A percentile compares a stretch with the other conserved stretches of the same genome.
phyloP scores from a whole-genome alignment of 169 alveolate species.

The Ichthyophthirius multifiliis region DNA sequence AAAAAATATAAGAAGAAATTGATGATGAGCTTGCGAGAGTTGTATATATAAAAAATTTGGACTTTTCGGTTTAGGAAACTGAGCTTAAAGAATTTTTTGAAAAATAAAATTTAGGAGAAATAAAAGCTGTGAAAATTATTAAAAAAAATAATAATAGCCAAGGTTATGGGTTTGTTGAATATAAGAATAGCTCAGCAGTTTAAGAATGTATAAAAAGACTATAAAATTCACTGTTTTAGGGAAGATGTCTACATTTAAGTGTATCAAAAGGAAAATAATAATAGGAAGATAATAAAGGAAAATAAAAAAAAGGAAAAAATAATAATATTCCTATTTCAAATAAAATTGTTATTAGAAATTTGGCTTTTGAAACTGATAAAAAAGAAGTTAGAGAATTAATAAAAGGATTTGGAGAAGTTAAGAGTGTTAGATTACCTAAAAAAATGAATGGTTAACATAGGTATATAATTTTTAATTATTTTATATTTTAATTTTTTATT shows the following conservation, averaged over 20 bases:
- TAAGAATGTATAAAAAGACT: slow-evolving; percentile 54
- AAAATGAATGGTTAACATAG: slow-evolving; percentile 68
- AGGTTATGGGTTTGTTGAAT: slow-evolving; percentile 82
- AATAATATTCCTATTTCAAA: slow-evolving; percentile 33
- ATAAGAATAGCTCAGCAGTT: slow-evolving; percentile 43
- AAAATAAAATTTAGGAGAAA: slow-evolving; percentile 31
- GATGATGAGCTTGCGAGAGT: slow-evolving; percentile 31
- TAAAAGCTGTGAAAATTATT: slow-evolving; percentile 53
- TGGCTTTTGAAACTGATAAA: slow-evolving; percentile 81
- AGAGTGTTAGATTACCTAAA: slow-evolving; percentile 78
- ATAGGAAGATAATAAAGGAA: slow-evolving; percentile 12
- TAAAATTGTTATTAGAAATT: slow-evolving; percentile 75
- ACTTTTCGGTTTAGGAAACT: slow-evolving; percentile 49
- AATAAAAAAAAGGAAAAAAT: slow-evolving; percentile 27
- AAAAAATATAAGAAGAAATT: slow-evolving; percentile 28
- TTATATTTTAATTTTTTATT: background rate
- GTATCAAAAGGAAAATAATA: slow-evolving; percentile 39
- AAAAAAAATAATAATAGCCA: slow-evolving; percentile 42
- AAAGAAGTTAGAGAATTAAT: slow-evolving; percentile 71
- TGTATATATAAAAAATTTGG: slow-evolving; percentile 63
- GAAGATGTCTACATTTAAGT: slow-evolving; percentile 50
- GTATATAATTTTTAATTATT: background rate
- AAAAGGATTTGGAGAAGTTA: slow-evolving; percentile 73
- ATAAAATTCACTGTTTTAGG: slow-evolving; percentile 52
- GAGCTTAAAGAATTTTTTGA: slow-evolving; percentile 33